These are phyloP conservation scores for Pugionium dolabratum DNA, from an alignment of 345 rosid genomes.

Conservation along the genomic window DNA sequence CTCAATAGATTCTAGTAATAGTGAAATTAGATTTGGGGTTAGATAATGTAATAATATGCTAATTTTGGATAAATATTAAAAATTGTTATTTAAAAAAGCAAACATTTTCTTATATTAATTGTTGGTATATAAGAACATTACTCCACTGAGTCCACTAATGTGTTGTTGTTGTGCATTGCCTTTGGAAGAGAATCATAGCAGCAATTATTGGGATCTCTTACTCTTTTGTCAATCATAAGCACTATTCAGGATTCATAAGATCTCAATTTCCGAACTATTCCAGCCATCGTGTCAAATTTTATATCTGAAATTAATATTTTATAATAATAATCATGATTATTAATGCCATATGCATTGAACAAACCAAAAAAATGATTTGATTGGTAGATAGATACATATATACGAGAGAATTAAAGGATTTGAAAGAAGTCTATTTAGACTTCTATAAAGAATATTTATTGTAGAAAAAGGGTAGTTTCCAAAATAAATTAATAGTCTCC, in stretches of 20 bases:
- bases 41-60: neutral
- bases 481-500: constrained; percentile 3
- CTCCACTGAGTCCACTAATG: constrained; percentile 30
- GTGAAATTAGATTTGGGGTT: constrained; percentile 22
- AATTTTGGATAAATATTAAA: too few relatives aligned
- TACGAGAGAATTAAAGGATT: constrained; percentile 23
- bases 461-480: neutral
- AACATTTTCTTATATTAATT: constrained; percentile 7
- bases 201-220: constrained; percentile 29
- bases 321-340: constrained; percentile 15
- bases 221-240: constrained; percentile 41
- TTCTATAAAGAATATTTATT: neutral
- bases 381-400: constrained; percentile 20
- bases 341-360: constrained; percentile 38
- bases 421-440: constrained; percentile 12
- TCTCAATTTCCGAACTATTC: constrained; percentile 30
- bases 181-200: constrained; percentile 26
- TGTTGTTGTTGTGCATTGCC: constrained; percentile 34
- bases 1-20: constrained; percentile 27
- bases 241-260: constrained; percentile 36
- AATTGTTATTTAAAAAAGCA: neutral
- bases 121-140: neutral
- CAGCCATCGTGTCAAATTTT: constrained; percentile 29
- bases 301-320: constrained; percentile 10
- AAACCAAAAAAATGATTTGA: neutral